These are phyloP conservation scores for Entophlyctis luteolus DNA, from an alignment of 192 early-diverging fungal genomes.

Conservation along the genomic window DNA sequence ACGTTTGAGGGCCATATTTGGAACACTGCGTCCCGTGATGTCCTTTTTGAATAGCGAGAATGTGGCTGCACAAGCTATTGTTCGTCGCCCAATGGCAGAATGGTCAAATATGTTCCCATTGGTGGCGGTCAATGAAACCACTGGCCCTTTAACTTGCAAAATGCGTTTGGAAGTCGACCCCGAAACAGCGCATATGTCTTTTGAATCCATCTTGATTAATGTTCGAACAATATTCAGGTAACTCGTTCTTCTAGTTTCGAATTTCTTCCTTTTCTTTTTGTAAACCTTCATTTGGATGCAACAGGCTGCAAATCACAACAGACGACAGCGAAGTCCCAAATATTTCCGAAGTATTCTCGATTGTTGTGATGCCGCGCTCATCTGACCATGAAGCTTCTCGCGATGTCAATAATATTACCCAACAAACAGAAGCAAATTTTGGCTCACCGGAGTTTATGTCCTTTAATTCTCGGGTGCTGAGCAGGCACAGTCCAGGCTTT, in stretches of 20 bases:
- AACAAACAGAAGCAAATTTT: background rate
- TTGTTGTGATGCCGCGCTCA: slow-evolving; percentile 16
- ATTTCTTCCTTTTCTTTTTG: too few relatives aligned
- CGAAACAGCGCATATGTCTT: background rate
- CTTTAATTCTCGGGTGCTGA: background rate
- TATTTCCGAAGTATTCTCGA: slow-evolving; percentile 22
- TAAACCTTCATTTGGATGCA: too few relatives aligned
- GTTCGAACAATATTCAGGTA: background rate
- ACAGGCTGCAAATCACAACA: slow-evolving; percentile 26
- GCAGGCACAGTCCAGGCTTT: background rate
- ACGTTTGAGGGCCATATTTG: background rate
- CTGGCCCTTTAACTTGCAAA: background rate
- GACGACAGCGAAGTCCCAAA: slow-evolving; percentile 17
- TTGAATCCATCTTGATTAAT: slow-evolving; percentile 13
- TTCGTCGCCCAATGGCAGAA: slow-evolving; percentile 5
- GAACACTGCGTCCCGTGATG: slow-evolving; percentile 1
- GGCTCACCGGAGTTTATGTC: background rate
- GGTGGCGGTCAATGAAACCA: background rate
- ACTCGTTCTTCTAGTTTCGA: too few relatives aligned
- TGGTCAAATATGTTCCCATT: background rate
- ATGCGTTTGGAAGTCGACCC: slow-evolving; percentile 17
- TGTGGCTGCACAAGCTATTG: background rate
- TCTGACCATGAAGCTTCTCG: background rate
- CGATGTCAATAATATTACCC: background rate
- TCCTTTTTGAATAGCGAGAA: background rate